phyloP scores from a whole-genome alignment of 179 eudicot genomes.

The Beta macrorhiza region DNA sequence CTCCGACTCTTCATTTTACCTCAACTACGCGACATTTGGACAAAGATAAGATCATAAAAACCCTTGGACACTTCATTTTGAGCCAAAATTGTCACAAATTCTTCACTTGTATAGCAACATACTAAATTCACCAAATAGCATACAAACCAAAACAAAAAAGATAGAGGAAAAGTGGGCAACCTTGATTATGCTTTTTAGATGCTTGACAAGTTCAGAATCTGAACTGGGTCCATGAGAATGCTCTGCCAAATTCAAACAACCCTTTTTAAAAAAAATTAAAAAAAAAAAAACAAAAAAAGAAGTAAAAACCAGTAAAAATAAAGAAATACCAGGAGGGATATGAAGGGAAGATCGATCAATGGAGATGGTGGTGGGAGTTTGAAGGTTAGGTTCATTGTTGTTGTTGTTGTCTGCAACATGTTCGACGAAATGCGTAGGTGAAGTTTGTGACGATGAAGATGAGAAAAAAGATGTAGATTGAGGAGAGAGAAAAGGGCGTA shows the following conservation, averaged over 20 bases:
- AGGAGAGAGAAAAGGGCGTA: conserved; percentile 26
- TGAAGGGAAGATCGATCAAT: conserved; percentile 74
- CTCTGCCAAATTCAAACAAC: conserved; percentile 41
- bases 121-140: background rate
- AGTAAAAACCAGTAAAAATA: background rate
- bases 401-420: conserved; percentile 17
- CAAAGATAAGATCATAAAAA: no score
- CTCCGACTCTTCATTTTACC: no score
- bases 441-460: conserved; percentile 15
- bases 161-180: conserved; percentile 12
- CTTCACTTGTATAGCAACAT: no score
- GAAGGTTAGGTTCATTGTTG: background rate
- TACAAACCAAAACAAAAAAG: background rate
- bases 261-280: background rate
- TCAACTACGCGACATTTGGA: no score
- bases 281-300: background rate
- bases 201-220: conserved; percentile 91
- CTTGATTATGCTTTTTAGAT: conserved; percentile 81
- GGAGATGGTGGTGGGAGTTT: conserved; percentile 48
- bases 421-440: conserved; percentile 32
- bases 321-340: conserved; percentile 51
- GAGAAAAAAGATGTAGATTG: conserved; percentile 20
- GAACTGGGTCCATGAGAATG: conserved; percentile 68
- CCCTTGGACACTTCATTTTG: no score
- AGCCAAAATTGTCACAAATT: no score